Evolutionary conservation across 768 basidiomycete species (phyloP).

Genomic region (Psilocybe azurescens): DNA sequence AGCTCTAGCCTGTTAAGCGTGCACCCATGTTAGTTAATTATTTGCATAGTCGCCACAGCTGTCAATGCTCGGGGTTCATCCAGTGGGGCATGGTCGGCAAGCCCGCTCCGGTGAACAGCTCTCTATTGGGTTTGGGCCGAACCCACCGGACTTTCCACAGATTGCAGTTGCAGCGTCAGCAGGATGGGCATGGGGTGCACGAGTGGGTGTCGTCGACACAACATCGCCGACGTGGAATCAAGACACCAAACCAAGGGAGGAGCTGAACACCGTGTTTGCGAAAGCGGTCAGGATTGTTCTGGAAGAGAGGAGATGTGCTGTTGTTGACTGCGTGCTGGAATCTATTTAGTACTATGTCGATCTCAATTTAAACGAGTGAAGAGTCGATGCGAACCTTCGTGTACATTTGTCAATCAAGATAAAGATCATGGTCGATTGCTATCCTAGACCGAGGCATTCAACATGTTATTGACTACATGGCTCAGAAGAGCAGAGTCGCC

Average conservation of each 20-base stretch:
- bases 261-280: conserved; percentile 33
- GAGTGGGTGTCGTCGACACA: conserved; percentile 30
- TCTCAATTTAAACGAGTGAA: too few species aligned
- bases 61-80: conserved; percentile 72
- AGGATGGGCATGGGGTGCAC: conserved; percentile 67
- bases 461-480: too few species aligned
- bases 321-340: conserved; percentile 65
- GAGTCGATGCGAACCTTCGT: too few species aligned
- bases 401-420: too few species aligned
- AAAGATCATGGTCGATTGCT: too few species aligned
- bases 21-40: background rate
- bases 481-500: too few species aligned
- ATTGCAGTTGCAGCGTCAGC: conserved; percentile 73
- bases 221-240: conserved; percentile 18
- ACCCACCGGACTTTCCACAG: conserved; percentile 60
- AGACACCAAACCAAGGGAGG: background rate
- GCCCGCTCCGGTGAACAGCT: conserved; percentile 49
- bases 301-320: conserved; percentile 64
- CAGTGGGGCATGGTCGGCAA: conserved; percentile 55
- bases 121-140: conserved; percentile 68
- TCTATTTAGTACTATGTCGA: conserved; percentile 20
- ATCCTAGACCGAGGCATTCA: too few species aligned
- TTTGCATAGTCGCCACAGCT: conserved; percentile 55
- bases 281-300: conserved; percentile 63
- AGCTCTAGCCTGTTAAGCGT: conserved; percentile 15